Evolutionary conservation across 768 basidiomycete species (phyloP).

Genomic region (Russula emetica): DNA sequence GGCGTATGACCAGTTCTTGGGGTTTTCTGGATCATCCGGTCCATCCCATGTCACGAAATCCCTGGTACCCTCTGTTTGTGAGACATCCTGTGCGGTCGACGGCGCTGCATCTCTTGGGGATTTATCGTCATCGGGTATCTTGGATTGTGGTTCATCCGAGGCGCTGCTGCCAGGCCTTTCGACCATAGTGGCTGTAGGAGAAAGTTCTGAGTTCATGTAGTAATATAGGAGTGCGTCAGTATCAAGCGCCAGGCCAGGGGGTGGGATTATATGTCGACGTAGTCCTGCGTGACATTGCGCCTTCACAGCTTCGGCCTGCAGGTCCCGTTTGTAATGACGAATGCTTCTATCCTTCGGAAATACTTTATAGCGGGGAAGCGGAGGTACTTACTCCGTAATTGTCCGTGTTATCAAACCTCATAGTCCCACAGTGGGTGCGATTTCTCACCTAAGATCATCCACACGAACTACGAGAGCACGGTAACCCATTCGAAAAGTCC

Average conservation of each 20-base stretch:
- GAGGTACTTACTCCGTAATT: not conserved
- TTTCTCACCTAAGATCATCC: not conserved
- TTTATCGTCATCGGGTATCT: not conserved
- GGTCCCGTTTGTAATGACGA: not conserved
- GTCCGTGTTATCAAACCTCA: not conserved
- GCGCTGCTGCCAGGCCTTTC: not conserved
- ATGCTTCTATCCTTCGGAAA: not conserved
- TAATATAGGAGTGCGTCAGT: not conserved
- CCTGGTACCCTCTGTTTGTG: not conserved
- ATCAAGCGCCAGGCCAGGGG: not conserved
- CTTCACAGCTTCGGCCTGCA: not conserved
- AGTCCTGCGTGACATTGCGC: not conserved
- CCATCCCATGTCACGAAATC: not conserved
- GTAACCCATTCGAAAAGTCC: not conserved
- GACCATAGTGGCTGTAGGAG: not conserved
- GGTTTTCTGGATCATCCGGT: not conserved
- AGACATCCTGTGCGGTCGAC: not conserved
- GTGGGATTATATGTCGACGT: not conserved
- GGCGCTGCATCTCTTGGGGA: not conserved
- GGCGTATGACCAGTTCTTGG: not conserved
- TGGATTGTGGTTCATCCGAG: not conserved
- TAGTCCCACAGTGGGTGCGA: not conserved
- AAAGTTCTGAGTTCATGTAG: not conserved
- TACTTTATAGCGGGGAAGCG: not conserved
- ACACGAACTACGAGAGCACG: not conserved